phyloP scores from a whole-genome alignment of 768 basidiomycete species.

The Tulasnella sp. region DNA sequence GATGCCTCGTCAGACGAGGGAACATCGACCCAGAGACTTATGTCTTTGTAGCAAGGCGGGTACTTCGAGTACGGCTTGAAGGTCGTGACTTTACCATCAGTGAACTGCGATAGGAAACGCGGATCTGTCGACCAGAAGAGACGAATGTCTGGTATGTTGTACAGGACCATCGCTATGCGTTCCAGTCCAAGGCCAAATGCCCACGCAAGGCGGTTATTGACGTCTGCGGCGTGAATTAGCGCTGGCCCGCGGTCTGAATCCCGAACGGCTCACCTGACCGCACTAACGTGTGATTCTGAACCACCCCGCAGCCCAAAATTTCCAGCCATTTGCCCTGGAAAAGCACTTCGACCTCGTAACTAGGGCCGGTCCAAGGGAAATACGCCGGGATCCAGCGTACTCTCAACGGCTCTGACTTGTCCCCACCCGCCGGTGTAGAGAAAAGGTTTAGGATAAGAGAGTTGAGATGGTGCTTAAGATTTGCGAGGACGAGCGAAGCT shows the following conservation, averaged over 20 bases:
- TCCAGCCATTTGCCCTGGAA: constrained; percentile 97
- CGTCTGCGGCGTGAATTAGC: constrained; percentile 43
- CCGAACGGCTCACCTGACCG: constrained; percentile 64
- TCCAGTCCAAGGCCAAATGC: constrained; percentile 97
- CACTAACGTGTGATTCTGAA: constrained; percentile 82
- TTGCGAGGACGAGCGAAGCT: constrained; percentile 69
- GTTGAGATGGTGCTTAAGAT: constrained; percentile 88
- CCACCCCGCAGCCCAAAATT: constrained; percentile 89
- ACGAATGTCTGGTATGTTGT: constrained; percentile 94
- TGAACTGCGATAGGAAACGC: constrained; percentile 86
- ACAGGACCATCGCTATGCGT: constrained; percentile 96
- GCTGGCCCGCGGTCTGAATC: background rate
- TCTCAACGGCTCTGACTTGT: constrained; percentile 58
- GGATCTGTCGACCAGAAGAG: constrained; percentile 92
- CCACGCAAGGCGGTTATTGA: constrained; percentile 85
- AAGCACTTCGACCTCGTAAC: constrained; percentile 96
- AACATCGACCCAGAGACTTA: constrained; percentile 75
- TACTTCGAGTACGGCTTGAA: constrained; percentile 93
- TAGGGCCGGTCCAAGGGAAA: constrained; percentile 97
- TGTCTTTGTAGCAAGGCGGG: constrained; percentile 88
- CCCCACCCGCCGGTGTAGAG: constrained; percentile 43
- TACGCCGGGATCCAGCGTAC: constrained; percentile 98
- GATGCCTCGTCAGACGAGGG: constrained; percentile 41
- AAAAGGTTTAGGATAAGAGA: constrained; percentile 72
- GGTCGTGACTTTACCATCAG: constrained; percentile 64